Evolutionary conservation across 176 grass and related monocot species (phyloP), one percentile per base, ranked within the genome.

Genomic region (Aegilops tauschii): DNA sequence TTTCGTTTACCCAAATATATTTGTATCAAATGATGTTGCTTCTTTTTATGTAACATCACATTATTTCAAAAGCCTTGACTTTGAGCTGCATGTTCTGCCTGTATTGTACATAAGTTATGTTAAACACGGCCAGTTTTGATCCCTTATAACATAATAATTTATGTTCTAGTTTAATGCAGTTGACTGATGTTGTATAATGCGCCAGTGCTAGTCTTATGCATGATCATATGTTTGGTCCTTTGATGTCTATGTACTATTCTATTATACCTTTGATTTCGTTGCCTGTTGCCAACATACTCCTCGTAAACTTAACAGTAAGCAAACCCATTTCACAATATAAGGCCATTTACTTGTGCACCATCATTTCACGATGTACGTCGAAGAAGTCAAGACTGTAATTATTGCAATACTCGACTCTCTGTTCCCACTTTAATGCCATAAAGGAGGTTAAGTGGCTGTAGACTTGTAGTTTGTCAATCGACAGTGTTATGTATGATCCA

Each of bases 1-100:
- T 69, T 86, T 78, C 14, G 18, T 69, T 70, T 70, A 69, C 25
- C 10, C 5, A 86, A 28, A 70, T 86, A 61, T 69, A 40, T 61
- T 40, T 27, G 4, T 62, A 31, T 69, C 50, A 69, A 31, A 69
- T 69, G 47, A 8, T 79, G 39, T 32, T 32, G 10, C 17, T 79
- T 77, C 18, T 56, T 52, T 52, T 16, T 56, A 47, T 28, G 42
- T 25, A 66, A 52, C 17, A 13, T 81, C 21, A 40, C 40, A n/a
- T 67, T 9, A 28, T 70, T 8, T 72, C 0, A 72, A 83, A 44
- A 59, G 67, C 13, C 49, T 72, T 35, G 25, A 31, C n/a, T 50
- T 52, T 50, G 63, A 21, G 40, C 79, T 81, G 13, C 49, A 52
- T 17, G 49, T 52, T 52, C 4, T 52, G 49, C 49, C 49, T 52